Evolutionary conservation across 2,329 filamentous ascomycete species (phyloP).

Genomic region (Falciphora oryzae): DNA sequence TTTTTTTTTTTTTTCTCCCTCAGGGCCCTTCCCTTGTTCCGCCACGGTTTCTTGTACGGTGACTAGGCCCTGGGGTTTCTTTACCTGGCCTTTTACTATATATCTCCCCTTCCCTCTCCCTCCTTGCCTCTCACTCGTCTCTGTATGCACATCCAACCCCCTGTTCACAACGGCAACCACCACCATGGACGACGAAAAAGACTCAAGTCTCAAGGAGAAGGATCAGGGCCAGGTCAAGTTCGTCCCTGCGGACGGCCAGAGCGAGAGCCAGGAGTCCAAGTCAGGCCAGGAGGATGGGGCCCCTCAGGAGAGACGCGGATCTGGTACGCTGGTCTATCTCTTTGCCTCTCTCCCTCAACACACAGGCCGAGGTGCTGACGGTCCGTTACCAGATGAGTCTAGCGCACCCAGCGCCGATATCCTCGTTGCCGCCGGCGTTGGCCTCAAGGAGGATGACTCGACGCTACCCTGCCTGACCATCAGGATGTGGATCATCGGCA

Average conservation of each 20-base stretch:
- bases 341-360: neutral
- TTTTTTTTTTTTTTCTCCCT: neutral
- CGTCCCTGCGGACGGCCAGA: neutral
- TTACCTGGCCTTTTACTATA: neutral
- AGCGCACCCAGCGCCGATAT: slow-evolving; percentile 17
- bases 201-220: neutral
- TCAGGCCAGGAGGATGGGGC: neutral
- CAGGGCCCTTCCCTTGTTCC: neutral
- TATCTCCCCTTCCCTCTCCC: neutral
- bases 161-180: neutral
- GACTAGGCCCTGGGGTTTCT: too few relatives aligned
- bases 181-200: neutral
- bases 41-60: too few relatives aligned
- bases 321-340: neutral
- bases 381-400: slow-evolving; percentile 9
- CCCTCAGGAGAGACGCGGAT: neutral
- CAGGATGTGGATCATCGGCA: slow-evolving; percentile 33
- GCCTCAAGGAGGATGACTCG: slow-evolving; percentile 22
- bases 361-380: neutral
- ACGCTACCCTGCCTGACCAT: slow-evolving; percentile 29
- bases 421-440: slow-evolving; percentile 25
- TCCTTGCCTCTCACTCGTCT: neutral
- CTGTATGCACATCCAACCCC: neutral
- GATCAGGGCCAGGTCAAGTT: neutral
- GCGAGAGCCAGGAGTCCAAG: neutral